Evolutionary conservation across 352 stramenopile species (phyloP), one percentile per base, ranked within the genome.

Genomic region (Blastocystis sp.): DNA sequence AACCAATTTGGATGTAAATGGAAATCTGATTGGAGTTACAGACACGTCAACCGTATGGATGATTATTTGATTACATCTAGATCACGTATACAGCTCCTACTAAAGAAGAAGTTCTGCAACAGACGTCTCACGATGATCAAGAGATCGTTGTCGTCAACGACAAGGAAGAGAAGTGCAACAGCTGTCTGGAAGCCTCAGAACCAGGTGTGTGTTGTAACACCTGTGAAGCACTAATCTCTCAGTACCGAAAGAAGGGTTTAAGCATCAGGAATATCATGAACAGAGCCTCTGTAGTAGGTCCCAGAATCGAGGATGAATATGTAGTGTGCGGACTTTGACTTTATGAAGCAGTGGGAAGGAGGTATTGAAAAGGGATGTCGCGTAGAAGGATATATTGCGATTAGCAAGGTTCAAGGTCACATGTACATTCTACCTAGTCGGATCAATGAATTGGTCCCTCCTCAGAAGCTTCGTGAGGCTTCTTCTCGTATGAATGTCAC

Each of bases 181-280:
- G 29, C 21, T 86, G 75, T 49, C 73, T 58, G 37, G 49, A 56
- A 24, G 75, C 75, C 7, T 19, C 24, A 1, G 46, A 80, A 3
- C 19, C 43, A 46, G 9, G 14, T 46, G 11, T 51, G 0, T 90
- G 88, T 73, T 90, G 88, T 85, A 90, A 90, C 65, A 88, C 78
- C 6, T 90, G 88, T 74, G 43, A 89, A 21, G 59, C 71, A 12
- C 67, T 90, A 21, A 63, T 89, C 14, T 57, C 52, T 16, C 78
- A 88, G 14, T 90, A 90, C 46, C 32, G 54, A 5, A 57, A 88
- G 29, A 89, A 88, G 42, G 43, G 57, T 43, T 90, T 88, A 78
- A 86, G 88, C 37, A 46, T 88, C 2, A 27, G 51, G 32, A 32
- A 39, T 29, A 74, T 86, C 35, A 80, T 49, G 2, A 16, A 27